Conservation (phyloP, 1,284 basidiomycete species). For the Ustilago trichophora region DNA sequence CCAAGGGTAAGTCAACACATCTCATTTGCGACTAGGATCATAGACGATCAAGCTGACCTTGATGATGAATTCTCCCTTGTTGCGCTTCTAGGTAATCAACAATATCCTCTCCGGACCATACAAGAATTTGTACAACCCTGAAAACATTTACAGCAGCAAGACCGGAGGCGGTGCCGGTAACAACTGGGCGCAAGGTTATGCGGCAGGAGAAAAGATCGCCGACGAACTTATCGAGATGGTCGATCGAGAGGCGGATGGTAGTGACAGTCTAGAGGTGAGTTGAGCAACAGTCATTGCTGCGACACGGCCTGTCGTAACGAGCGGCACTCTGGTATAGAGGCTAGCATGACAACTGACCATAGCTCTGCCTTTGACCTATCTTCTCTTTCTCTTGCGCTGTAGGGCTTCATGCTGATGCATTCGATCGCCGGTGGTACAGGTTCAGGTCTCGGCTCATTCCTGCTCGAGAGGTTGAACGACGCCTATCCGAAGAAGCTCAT, state of each 20-base stretch:
- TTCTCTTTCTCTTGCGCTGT: slow-evolving; percentile 10
- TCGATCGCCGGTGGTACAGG: slow-evolving; percentile 99
- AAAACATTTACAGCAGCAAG: slow-evolving; percentile 94
- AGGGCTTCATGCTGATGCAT: slow-evolving; percentile 99
- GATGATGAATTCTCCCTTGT: background rate
- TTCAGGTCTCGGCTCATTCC: slow-evolving; percentile 94
- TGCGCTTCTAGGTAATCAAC: slow-evolving; percentile 82
- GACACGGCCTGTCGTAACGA: too few relatives aligned
- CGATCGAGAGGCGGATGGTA: slow-evolving; percentile 96
- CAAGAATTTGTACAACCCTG: slow-evolving; percentile 94
- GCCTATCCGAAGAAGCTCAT: slow-evolving; percentile 99
- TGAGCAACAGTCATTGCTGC: too few relatives aligned
- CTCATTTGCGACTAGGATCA: too few relatives aligned
- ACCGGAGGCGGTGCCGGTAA: slow-evolving; percentile 98
- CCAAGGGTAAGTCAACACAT: slow-evolving; percentile 76
- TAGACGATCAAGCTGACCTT: background rate
- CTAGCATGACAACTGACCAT: background rate
- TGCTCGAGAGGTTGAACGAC: slow-evolving; percentile 95
- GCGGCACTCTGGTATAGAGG: too few relatives aligned
- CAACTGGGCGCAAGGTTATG: slow-evolving; percentile 93
- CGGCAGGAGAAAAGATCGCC: slow-evolving; percentile 86
- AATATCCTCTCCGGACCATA: slow-evolving; percentile 91
- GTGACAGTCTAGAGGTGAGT: slow-evolving; percentile 90
- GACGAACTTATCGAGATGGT: slow-evolving; percentile 99
- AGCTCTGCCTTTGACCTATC: background rate